phyloP scores from a whole-genome alignment of 1,139 yeast species.

The Meyerozyma guilliermondii region DNA sequence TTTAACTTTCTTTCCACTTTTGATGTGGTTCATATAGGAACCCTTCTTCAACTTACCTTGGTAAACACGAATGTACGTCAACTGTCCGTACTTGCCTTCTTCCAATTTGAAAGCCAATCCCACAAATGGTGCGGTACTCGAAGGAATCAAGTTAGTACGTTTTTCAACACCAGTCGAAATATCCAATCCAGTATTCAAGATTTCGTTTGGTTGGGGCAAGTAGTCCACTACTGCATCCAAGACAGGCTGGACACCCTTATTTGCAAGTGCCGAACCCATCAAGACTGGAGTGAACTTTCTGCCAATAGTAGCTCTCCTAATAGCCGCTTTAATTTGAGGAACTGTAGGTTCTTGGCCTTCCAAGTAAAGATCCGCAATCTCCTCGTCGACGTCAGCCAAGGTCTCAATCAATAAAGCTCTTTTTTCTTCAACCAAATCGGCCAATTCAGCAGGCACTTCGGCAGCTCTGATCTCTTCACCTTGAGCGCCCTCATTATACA shows the following conservation, averaged over 20 bases:
- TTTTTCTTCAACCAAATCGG: constrained; percentile 23
- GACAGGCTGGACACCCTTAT: constrained; percentile 91
- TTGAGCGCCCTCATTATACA: constrained; percentile 87
- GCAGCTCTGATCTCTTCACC: constrained; percentile 68
- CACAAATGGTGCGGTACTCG: constrained; percentile 76
- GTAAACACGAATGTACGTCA: constrained; percentile 92
- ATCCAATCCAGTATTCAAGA: constrained; percentile 86
- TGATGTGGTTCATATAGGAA: constrained; percentile 78
- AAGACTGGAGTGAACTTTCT: constrained; percentile 96
- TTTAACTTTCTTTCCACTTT: constrained; percentile 90
- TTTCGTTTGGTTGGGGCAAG: constrained; percentile 92
- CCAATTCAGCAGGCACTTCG: constrained; percentile 58
- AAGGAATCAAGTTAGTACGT: constrained; percentile 71
- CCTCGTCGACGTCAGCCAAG: constrained; percentile 96
- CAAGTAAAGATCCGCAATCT: constrained; percentile 86
- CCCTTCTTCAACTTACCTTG: constrained; percentile 95
- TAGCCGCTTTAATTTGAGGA: constrained; percentile 80
- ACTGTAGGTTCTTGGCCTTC: constrained; percentile 86
- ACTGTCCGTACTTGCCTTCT: constrained; percentile 97
- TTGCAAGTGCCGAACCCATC: constrained; percentile 98
- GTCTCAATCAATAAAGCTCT: constrained; percentile 83
- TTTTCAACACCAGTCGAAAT: constrained; percentile 54
- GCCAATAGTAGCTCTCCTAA: constrained; percentile 94
- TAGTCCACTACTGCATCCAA: constrained; percentile 94
- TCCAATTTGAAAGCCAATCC: constrained; percentile 97